A percentile compares a stretch with the other conserved stretches of the same genome.
Evolutionary conservation across 805 yeast genomes (phyloP).

Genomic region (Candida patagonica): DNA sequence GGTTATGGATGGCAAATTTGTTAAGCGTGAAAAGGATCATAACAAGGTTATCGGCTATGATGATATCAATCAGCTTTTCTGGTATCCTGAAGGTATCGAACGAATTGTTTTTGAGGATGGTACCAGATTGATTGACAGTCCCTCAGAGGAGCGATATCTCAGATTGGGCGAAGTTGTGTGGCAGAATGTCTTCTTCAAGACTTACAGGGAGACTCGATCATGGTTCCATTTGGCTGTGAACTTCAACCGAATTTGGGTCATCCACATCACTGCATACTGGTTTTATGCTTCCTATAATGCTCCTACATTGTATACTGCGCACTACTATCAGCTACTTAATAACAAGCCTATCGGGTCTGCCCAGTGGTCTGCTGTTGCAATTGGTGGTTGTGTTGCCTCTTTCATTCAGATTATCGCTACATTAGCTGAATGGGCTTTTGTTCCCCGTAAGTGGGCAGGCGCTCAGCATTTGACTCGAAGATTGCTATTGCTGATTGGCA

Average conservation of each 20-base stretch:
- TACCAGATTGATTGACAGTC: conserved; percentile 80
- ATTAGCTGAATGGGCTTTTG: conserved; percentile 86
- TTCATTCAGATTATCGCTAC: conserved; percentile 81
- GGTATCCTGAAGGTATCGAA: conserved; percentile 99
- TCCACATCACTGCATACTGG: conserved; percentile 87
- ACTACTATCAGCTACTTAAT: conserved; percentile 74
- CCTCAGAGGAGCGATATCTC: conserved; percentile 80
- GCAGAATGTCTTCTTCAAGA: conserved; percentile 88
- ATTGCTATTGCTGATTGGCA: conserved; percentile 58
- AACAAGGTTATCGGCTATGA: conserved; percentile 66
- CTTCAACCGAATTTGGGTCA: conserved; percentile 97
- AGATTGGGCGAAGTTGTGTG: conserved; percentile 89
- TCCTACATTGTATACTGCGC: conserved; percentile 79
- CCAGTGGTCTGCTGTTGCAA: conserved; percentile 85
- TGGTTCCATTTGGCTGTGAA: conserved; percentile 95
- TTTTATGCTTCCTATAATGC: conserved; percentile 90
- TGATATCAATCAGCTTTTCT: conserved; percentile 95
- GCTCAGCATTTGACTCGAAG: conserved; percentile 94
- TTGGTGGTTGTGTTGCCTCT: conserved; percentile 85
- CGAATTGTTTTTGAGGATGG: conserved; percentile 89
- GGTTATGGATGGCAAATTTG: conserved; percentile 43
- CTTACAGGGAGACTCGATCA: conserved; percentile 90
- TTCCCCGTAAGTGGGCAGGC: conserved; percentile 98
- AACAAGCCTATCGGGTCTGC: conserved; percentile 86
- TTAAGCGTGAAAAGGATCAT: conserved; percentile 64